Base-by-base conservation (phyloP, 768 basidiomycete genomes). In the Boletellus sp. region DNA sequence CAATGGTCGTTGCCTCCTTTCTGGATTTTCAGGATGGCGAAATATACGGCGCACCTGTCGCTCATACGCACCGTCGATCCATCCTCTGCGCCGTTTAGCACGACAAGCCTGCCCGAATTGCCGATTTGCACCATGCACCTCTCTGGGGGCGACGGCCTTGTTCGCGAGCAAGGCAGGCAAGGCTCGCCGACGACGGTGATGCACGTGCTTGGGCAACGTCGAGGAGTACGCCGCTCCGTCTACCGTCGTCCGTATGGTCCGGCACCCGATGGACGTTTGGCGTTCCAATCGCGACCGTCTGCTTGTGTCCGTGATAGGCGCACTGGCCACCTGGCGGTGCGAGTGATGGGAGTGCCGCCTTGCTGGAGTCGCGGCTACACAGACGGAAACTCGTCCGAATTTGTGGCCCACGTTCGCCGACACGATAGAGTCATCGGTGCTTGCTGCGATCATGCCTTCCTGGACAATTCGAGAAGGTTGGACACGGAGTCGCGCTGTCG, bases 401-500 rank as follows among this genome's bases (percentile, higher is more conserved):
- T 23, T n/a, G 23, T 37, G 7, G 38, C 8, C 22, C 20, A n/a
- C 26, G 41, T 26, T 10, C 24, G 26, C n/a, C 8, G 39, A 16
- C 19, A 24, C 19, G 23, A 40, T 42, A n/a, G 17, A 9, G 24
- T n/a, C 26, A 16, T 24, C 6, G 24, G 26, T 28, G 26, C 28
- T 42, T 16, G 10, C 12, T 3, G 13, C 28, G 26, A 41, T n/a
- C n/a, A n/a, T n/a, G 16, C 23, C 24, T n/a, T 23, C 22, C 23
- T 40, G 15, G 6, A 31, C 28, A 12, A 31, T 31, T 9, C n/a
- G 28, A 42, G 42, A 42, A 31, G 16, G 40, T 45, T 41, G 32
- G 39, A 37, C 43, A 16, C 43, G 20, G 56, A 48, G 48, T 54
- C 31, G 56, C 57, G 42, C 28, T n/a, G 43, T 19, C 6, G 7